Percentiles rank a stretch among this genome's conserved stretches.
Evolutionary conservation across 192 early-diverging fungal species (phyloP).

Genomic region (Diversispora eburnea): DNA sequence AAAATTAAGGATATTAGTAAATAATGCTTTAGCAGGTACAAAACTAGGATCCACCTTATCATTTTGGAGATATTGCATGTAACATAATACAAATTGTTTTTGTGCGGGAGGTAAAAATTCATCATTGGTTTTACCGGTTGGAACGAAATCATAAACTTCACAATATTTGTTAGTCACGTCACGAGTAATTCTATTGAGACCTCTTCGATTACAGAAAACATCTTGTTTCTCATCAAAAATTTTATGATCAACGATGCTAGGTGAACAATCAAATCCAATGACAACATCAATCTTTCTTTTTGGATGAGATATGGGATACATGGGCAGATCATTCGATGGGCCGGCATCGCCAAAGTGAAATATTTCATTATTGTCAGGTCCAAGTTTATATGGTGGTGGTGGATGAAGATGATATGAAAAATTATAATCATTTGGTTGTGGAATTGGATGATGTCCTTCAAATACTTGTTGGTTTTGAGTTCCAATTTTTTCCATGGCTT

Average conservation of each 20-base stretch:
- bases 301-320: constrained; percentile 64
- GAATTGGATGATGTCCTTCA: constrained; percentile 22
- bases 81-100: constrained; percentile 50
- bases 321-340: constrained; percentile 76
- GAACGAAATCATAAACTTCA: constrained; percentile 22
- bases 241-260: constrained; percentile 1
- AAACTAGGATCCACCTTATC: constrained; percentile 50
- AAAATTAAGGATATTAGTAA: no score
- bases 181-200: not conserved
- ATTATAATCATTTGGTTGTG: not conserved
- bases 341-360: constrained; percentile 68
- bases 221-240: constrained; percentile 19
- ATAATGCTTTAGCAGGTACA: constrained; percentile 48
- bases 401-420: constrained; percentile 17
- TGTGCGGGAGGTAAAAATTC: constrained; percentile 3
- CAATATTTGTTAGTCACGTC: constrained; percentile 13
- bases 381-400: constrained; percentile 15
- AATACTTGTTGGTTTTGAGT: constrained; percentile 8
- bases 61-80: constrained; percentile 66
- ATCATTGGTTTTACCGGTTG: constrained; percentile 6
- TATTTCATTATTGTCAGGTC: not conserved
- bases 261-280: constrained; percentile 58
- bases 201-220: constrained; percentile 5
- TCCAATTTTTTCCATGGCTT: constrained; percentile 18
- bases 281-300: constrained; percentile 72